Percentiles rank a stretch among this genome's conserved stretches.
Conservation (phyloP, 495 filamentous ascomycete species). For the Neurospora africana region DNA sequence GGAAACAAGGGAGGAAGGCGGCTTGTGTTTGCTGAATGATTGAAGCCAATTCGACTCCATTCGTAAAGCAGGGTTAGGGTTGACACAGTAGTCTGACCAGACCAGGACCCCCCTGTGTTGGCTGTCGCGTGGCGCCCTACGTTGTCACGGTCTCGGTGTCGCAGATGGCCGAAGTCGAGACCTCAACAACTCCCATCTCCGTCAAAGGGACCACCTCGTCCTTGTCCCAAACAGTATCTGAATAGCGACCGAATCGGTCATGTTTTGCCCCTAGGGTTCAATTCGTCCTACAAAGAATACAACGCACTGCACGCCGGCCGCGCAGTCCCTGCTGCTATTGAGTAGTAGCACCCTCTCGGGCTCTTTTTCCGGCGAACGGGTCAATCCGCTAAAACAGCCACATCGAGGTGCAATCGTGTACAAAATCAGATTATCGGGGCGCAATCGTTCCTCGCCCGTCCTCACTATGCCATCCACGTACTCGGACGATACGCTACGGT, state of each 20-base stretch:
- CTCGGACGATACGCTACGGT: background rate
- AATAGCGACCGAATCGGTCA: constrained; percentile 8
- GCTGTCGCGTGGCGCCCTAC: background rate
- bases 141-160: background rate
- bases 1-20: background rate
- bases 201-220: background rate
- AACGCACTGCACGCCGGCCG: background rate
- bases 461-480: background rate
- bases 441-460: background rate
- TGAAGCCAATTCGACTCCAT: background rate
- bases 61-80: background rate
- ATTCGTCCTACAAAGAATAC: constrained; percentile 9
- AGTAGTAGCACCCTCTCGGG: background rate
- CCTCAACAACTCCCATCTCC: background rate
- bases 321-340: background rate
- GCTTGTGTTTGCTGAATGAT: background rate
- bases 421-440: background rate
- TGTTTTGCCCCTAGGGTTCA: constrained; percentile 2
- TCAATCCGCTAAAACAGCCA: background rate
- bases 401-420: background rate
- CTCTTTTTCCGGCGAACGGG: background rate
- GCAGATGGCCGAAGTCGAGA: background rate
- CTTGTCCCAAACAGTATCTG: constrained; percentile 8
- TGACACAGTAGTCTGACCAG: background rate
- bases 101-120: background rate